phyloP scores from a whole-genome alignment of 495 filamentous ascomycete genomes.

The Bacidia rubella region DNA sequence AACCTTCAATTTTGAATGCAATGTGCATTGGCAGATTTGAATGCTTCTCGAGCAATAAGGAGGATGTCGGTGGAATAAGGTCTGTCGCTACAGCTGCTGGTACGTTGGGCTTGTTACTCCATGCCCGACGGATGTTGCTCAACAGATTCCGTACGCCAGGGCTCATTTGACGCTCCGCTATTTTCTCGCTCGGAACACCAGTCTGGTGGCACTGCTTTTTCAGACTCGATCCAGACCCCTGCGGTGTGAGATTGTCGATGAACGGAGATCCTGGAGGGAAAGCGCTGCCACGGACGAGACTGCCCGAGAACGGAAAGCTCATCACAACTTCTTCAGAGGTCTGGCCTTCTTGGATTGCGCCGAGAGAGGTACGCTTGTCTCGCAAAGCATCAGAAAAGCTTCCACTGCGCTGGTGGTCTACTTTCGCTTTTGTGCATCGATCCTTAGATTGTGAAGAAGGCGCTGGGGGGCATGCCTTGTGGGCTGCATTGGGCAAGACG shows the following conservation, averaged over 20 bases:
- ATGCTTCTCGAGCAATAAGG: slow-evolving; percentile 22
- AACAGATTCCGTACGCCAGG: slow-evolving; percentile 73
- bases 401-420: slow-evolving; percentile 55
- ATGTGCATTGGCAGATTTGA: slow-evolving; percentile 35
- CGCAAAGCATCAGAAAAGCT: slow-evolving; percentile 81
- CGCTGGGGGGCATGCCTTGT: slow-evolving; percentile 18
- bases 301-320: slow-evolving; percentile 59
- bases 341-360: slow-evolving; percentile 30
- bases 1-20: slow-evolving; percentile 32
- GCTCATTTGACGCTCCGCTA: slow-evolving; percentile 30
- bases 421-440: slow-evolving; percentile 25
- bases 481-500: slow-evolving; percentile 32
- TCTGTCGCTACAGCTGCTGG: slow-evolving; percentile 25
- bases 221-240: slow-evolving; percentile 21
- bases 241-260: slow-evolving; percentile 55
- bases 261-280: slow-evolving; percentile 64
- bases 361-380: slow-evolving; percentile 51
- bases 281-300: slow-evolving; percentile 70
- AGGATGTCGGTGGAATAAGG: slow-evolving; percentile 8
- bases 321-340: slow-evolving; percentile 36
- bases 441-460: slow-evolving; percentile 14
- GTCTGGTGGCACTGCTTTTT: slow-evolving; percentile 8
- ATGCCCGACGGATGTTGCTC: slow-evolving; percentile 74
- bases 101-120: slow-evolving; percentile 52
- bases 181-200: slow-evolving; percentile 7